A percentile compares a stretch with the other conserved stretches of the same genome.
These are phyloP conservation scores for sunflower (Helianthus annuus) DNA, from an alignment of 129 eudicot genomes.

Conservation along the genomic window HanXRQr2.0-SUNRISE NC_035441.2:96086447-96086946, in stretches of 20 bases:
- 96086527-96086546: too few species aligned
- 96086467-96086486: slow-evolving; percentile 64
- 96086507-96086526: slow-evolving; percentile 1
- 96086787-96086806: slow-evolving; percentile 46
- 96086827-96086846: slow-evolving; percentile 51
- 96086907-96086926: slow-evolving; percentile 55
- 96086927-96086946: slow-evolving; percentile 48
- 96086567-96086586: too few species aligned
- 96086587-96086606: slow-evolving; percentile 79
- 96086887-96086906: slow-evolving; percentile 44
- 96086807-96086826: slow-evolving; percentile 37
- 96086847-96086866: slow-evolving; percentile 51
- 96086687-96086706: slow-evolving; percentile 69
- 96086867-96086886: slow-evolving; percentile 39
- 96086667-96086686: slow-evolving; percentile 74
- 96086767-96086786: slow-evolving; percentile 59
- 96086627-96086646: slow-evolving; percentile 33
- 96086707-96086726: slow-evolving; percentile 54
- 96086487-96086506: slow-evolving; percentile 55
- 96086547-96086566: too few species aligned
- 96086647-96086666: slow-evolving; percentile 56
- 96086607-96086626: slow-evolving; percentile 62
- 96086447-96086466: slow-evolving; percentile 48
- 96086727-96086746: slow-evolving; percentile 62
- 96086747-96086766: slow-evolving; percentile 58